Base-by-base conservation (phyloP, 768 basidiomycete species). In the Boletus subparvulus region DNA sequence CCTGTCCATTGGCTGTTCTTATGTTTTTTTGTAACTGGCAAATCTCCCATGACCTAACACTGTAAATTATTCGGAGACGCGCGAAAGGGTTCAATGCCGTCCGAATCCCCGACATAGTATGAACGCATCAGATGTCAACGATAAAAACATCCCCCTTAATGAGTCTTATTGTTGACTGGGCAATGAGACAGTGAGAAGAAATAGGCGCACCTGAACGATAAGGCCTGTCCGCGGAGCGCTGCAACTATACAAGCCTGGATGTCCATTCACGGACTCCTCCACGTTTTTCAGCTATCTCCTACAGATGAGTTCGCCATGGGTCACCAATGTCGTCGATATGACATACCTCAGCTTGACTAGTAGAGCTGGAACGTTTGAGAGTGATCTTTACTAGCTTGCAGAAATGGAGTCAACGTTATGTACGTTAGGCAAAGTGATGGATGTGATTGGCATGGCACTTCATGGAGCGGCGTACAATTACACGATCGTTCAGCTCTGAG, bases 111-210 rank as follows among this genome's bases (percentile, higher is more conserved):
- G 13, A 17, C 21, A 21, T 21, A 24, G 37, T 19, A 10, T 32
- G 35, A 19, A 33, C 39, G 0, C 39, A 39, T n/a, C 8, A 39
- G 39, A 5, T 52, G 55, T 52, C 47, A 52, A 26, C 49, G 58
- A 59, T 85, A 46, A 84, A 82, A 21, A 83, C 81, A 13, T 19
- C 16, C 26, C 42, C 51, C 13, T 36, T 35, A 41, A 50, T 10
- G 21, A 24, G 6, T 33, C 19, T 21, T 4, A 21, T 21, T 21
- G 28, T 28, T 28, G 28, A 28, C 28, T 28, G 28, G 28, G 28
- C 28, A 28, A 6, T 28, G 28, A 19, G 10, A 36, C 37, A 26
- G 21, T 13, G 32, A 42, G 42, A 24, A 40, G 39, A 39, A n/a
- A 9, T 3, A 39, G 4, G 36, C 28, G 12, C 40, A 49, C 47